Evolutionary conservation across 495 filamentous ascomycete genomes (phyloP).

Genomic region (Massariosphaeria phaeospora): DNA sequence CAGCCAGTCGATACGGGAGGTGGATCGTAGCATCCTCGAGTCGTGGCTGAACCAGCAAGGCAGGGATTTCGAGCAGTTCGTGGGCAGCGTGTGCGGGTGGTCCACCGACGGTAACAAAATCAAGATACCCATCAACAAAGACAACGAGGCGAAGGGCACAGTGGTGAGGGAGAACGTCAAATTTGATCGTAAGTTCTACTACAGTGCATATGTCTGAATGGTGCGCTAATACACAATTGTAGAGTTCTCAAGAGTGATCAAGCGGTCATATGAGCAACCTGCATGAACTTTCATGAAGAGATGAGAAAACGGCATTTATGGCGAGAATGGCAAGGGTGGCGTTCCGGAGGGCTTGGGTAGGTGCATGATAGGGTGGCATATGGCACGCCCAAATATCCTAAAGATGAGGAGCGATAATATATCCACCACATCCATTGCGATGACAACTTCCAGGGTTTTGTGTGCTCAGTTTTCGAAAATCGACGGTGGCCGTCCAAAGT

Average conservation of each 20-base stretch:
- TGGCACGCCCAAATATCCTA: background rate
- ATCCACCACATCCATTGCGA: too few species aligned
- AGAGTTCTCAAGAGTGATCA: constrained; percentile 73
- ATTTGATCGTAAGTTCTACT: constrained; percentile 72
- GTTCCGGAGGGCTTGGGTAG: background rate
- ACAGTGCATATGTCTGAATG: background rate
- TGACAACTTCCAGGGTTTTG: too few species aligned
- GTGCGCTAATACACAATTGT: constrained; percentile 9
- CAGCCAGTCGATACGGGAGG: constrained; percentile 80
- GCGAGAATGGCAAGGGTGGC: too few species aligned
- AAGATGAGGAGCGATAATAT: too few species aligned
- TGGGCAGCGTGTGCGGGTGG: constrained; percentile 83
- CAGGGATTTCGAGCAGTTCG: constrained; percentile 71
- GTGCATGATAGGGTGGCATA: background rate
- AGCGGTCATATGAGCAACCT: constrained; percentile 85
- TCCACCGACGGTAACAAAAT: constrained; percentile 60
- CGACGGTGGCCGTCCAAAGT: too few species aligned
- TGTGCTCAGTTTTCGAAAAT: too few species aligned
- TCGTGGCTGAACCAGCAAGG: constrained; percentile 78
- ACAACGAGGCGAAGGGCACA: constrained; percentile 96
- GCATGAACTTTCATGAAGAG: constrained; percentile 40
- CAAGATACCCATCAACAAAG: constrained; percentile 82
- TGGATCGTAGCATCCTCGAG: constrained; percentile 70
- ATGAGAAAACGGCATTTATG: too few species aligned
- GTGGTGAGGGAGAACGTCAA: constrained; percentile 94